Conservation (phyloP, 768 basidiomycete genomes). For the Xerocomellus dryophilus region DNA sequence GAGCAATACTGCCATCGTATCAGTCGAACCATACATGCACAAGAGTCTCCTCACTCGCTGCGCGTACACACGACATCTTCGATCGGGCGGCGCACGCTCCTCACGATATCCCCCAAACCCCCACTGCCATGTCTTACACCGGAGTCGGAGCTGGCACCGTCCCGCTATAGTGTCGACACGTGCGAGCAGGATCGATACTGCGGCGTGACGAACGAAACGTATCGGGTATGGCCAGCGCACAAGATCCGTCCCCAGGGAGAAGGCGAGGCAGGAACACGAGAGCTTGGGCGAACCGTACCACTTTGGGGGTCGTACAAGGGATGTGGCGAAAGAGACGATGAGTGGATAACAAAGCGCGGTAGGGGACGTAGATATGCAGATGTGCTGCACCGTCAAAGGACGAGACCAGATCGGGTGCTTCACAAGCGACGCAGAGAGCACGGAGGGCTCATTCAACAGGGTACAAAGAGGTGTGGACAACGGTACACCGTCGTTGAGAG, state of each 20-base stretch:
- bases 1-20: no score
- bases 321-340: slow-evolving; percentile 57
- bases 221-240: slow-evolving; percentile 42
- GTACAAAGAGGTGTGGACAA: slow-evolving; percentile 52
- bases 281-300: slow-evolving; percentile 71
- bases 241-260: slow-evolving; percentile 73
- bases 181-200: slow-evolving; percentile 11
- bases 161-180: no score
- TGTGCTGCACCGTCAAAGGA: slow-evolving; percentile 1
- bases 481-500: slow-evolving; percentile 34
- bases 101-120: no score
- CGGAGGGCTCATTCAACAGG: slow-evolving; percentile 56
- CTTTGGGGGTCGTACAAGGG: slow-evolving; percentile 51
- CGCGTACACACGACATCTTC: no score
- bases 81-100: no score
- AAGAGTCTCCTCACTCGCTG: no score
- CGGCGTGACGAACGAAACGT: slow-evolving; percentile 17
- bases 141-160: no score
- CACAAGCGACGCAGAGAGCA: slow-evolving; percentile 47
- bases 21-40: no score
- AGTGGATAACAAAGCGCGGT: slow-evolving; percentile 45
- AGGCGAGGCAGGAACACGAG: slow-evolving; percentile 53
- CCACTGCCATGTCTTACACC: no score
- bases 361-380: slow-evolving; percentile 43
- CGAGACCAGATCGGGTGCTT: slow-evolving; percentile 51